These are phyloP conservation scores for Chamaenerion angustifolium DNA, from an alignment of 345 rosid species.

Conservation along the genomic window DNA sequence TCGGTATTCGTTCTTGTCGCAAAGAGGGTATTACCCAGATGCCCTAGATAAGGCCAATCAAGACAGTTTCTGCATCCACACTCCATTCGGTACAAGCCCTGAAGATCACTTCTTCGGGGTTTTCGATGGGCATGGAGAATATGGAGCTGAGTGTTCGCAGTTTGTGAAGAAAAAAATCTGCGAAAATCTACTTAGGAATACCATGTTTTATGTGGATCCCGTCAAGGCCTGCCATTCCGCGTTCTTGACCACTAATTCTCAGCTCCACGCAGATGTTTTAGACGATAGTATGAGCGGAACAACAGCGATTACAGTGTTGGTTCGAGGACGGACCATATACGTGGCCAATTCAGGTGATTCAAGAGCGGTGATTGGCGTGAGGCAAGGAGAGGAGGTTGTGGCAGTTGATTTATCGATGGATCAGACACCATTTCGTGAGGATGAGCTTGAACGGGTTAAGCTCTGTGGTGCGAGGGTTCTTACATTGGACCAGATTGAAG, in stretches of 20 bases:
- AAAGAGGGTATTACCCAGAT: slow-evolving; percentile 92
- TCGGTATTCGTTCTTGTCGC: slow-evolving; percentile 67
- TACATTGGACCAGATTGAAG: slow-evolving; percentile 96
- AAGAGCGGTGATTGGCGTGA: slow-evolving; percentile 80
- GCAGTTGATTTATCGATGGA: slow-evolving; percentile 87
- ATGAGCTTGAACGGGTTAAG: slow-evolving; percentile 82
- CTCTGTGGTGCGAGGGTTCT: slow-evolving; percentile 89
- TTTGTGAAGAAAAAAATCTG: slow-evolving; percentile 64
- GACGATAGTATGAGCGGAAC: slow-evolving; percentile 99
- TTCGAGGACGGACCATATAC: slow-evolving; percentile 63
- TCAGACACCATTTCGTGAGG: slow-evolving; percentile 80
- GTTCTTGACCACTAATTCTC: slow-evolving; percentile 50
- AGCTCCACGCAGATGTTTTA: slow-evolving; percentile 55
- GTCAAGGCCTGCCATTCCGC: slow-evolving; percentile 68
- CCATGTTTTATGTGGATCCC: slow-evolving; percentile 48
- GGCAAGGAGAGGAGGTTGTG: slow-evolving; percentile 52
- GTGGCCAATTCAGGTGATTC: slow-evolving; percentile 93
- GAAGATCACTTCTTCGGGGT: slow-evolving; percentile 86
- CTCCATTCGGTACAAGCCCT: slow-evolving; percentile 59
- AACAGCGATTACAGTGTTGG: slow-evolving; percentile 77
- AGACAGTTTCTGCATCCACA: slow-evolving; percentile 90
- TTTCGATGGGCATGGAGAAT: slow-evolving; percentile 97
- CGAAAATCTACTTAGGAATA: slow-evolving; percentile 68
- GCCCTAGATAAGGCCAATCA: slow-evolving; percentile 94
- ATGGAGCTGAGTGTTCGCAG: slow-evolving; percentile 87